Base-by-base conservation (phyloP, 768 basidiomycete species). In the Tricholoma terreum region DNA sequence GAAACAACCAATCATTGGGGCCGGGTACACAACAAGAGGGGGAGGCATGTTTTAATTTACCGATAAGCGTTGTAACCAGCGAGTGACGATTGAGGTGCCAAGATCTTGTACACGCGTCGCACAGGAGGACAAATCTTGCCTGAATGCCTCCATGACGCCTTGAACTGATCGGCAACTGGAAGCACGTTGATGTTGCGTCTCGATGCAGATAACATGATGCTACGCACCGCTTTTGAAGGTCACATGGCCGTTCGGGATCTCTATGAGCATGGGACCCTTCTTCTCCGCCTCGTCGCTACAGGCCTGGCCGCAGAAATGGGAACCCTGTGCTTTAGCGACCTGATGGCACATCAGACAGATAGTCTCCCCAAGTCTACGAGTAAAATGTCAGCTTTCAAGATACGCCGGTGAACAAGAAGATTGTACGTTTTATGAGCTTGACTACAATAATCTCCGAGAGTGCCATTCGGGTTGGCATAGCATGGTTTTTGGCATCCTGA, bases 91-190 rank as follows among this genome's bases (percentile, higher is more conserved):
- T 78, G 72, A 3, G 82, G 72, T 9, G 75, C 68, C 7, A 86
- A 67, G 61, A 89, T 81, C 73, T 88, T 89, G 74, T 87, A 89
- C 50, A 89, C 73, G 53, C 74, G 77, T 53, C 77, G 73, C 2
- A 89, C 86, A 27, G 77, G 71, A 7, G 87, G 87, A 58, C 85
- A 84, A 14, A 69, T 40, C 15, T 79, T 80, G 19, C 78, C 74
- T 42, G 62, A 71, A 63, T 88, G 87, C 58, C 86, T 77, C 87
- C 87, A 89, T 19, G 86, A 85, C 54, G 80, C 61, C 63, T 82
- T 85, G 74, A 89, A 89, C 62, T 88, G 87, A 62, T 84, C 84
- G 21, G 77, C 72, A 30, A 86, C 86, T 87, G 55, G 10, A 51
- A 22, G 59, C 33, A 30, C 15, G 9, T 17, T 12, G 5, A 52